phyloP scores from a whole-genome alignment of 257 asterid genomes.

The Mitragyna speciosa region DNA sequence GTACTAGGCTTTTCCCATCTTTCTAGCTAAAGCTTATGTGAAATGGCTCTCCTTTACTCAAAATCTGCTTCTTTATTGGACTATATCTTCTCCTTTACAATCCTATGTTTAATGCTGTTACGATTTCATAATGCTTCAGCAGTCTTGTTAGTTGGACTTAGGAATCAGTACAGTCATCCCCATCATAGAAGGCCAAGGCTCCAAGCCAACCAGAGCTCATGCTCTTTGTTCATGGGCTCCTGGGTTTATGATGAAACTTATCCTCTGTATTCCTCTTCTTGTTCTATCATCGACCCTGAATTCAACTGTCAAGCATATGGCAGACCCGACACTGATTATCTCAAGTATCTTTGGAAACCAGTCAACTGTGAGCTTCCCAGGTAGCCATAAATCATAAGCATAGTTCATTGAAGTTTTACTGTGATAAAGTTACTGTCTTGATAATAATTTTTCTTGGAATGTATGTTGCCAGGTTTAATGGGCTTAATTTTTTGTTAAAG shows the following conservation, averaged over 20 bases:
- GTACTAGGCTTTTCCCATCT: background rate
- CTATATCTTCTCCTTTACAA: constrained; percentile 27
- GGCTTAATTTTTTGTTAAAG: constrained; percentile 32
- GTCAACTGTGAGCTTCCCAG: constrained; percentile 76
- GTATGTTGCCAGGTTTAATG: constrained; percentile 33
- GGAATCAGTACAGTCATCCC: constrained; percentile 39
- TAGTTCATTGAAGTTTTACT: background rate
- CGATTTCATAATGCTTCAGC: constrained; percentile 39
- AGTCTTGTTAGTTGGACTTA: constrained; percentile 40
- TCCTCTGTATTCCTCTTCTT: constrained; percentile 59
- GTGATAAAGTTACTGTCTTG: background rate
- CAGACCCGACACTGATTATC: constrained; percentile 89
- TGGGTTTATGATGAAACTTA: constrained; percentile 77
- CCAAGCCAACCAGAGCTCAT: constrained; percentile 51
- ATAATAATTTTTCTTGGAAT: background rate
- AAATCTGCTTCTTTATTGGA: constrained; percentile 8
- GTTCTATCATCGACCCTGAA: constrained; percentile 65
- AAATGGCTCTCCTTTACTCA: constrained; percentile 43
- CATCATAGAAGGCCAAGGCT: constrained; percentile 45
- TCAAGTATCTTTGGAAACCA: constrained; percentile 88
- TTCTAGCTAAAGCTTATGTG: constrained; percentile 23
- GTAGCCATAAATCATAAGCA: constrained; percentile 22
- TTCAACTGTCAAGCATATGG: constrained; percentile 85
- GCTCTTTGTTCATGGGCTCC: constrained; percentile 66
- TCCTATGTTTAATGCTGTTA: constrained; percentile 30